Base-by-base conservation (phyloP, 1,284 basidiomycete genomes). In the Heterobasidion occidentale region DNA sequence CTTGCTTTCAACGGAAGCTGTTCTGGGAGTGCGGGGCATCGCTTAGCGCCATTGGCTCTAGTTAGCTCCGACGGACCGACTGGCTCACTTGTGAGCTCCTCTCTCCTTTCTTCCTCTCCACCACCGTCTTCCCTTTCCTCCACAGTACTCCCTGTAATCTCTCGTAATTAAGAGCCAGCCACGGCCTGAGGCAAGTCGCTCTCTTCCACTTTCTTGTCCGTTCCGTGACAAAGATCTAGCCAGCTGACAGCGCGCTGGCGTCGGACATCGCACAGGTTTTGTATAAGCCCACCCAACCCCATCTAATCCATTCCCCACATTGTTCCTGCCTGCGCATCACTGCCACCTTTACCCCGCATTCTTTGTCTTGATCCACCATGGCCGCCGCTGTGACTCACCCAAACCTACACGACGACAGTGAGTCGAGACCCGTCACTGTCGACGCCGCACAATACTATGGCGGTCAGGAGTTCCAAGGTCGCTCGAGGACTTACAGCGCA, bases 381-480 rank as follows among this genome's bases (percentile, higher is more conserved):
- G 67, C 73, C 3, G 70, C 73, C 19, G 55, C 67, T 35, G 60
- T 74, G 47, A 59, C 65, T 58, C 86, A 88, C 63, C 86, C 88
- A 51, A 75, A 75, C 59, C 90, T 90, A 64, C 68, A 85, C 62
- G 88, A 89, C 61, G 86, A 90, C 56, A 72, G 73, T 35, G 69
- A 73, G 17, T 71, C 75, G 34, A 72, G 76, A 38, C 75, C 81
- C 1, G 77, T 81, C 58, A 75, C 90, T 64, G 77, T 78, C 57
- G 89, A 94, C 57, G 83, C 92, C 8, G 77, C 83, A n/a, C 81
- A 83, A 14, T 94, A 94, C 73, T 94, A 94, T 64, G 89, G 88
- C 49, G 83, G 83, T 35, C 79, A 78, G 53, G 87, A 92, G 63
- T 78, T 84, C 8, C 88, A 83, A 70, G 83, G 83, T 66, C 86